Percentiles rank a stretch among this genome's conserved stretches.
These are phyloP conservation scores for Paramecium octaurelia DNA, from an alignment of 73 alveolate species.

Conservation along the genomic window DNA sequence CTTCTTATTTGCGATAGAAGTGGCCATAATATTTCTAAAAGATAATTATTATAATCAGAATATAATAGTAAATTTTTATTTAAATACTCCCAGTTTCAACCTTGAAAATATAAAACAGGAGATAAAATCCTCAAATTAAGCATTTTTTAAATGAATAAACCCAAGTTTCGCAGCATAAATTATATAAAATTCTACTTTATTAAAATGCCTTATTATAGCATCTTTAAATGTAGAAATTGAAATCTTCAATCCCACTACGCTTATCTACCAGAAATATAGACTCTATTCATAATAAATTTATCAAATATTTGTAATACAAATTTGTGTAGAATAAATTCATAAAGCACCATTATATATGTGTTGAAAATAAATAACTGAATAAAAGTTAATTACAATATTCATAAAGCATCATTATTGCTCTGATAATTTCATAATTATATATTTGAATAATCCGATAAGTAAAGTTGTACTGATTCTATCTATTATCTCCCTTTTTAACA, in stretches of 20 bases:
- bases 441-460: background rate
- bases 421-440: background rate
- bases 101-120: background rate
- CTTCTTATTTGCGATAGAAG: constrained; percentile 24
- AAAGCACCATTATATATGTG: background rate
- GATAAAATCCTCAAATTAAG: background rate
- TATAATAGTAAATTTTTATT: background rate
- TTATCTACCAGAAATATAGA: background rate
- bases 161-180: background rate
- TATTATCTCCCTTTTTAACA: background rate
- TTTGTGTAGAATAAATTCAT: too few relatives aligned
- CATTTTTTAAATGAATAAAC: background rate
- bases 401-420: background rate
- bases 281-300: too few relatives aligned
- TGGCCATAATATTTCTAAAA: background rate
- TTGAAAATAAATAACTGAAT: background rate
- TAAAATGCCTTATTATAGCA: background rate
- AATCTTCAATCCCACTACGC: background rate
- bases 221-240: background rate
- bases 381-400: too few relatives aligned
- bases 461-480: background rate
- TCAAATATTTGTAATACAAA: too few relatives aligned
- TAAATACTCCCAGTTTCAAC: background rate
- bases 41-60: background rate
- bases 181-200: background rate